These are phyloP conservation scores for Didymella lethalis DNA, from an alignment of 2,329 filamentous ascomycete species.

Conservation along the genomic window DNA sequence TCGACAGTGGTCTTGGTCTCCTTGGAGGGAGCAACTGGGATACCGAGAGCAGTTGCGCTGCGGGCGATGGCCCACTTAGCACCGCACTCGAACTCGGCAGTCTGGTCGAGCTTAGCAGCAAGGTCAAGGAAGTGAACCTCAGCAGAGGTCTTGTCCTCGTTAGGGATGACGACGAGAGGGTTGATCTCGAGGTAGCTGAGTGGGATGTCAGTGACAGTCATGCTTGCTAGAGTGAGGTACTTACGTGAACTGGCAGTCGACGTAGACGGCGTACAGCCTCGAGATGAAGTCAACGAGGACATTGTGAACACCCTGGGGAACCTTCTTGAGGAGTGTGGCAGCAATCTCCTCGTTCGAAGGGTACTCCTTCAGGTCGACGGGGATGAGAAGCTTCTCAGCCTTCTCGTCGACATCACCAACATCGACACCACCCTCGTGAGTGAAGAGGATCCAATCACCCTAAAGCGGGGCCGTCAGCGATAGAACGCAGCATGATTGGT, in stretches of 20 bases:
- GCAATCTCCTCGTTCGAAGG: constrained; percentile 97
- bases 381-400: constrained; percentile 97
- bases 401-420: constrained; percentile 99
- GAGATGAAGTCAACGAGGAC: constrained; percentile 99
- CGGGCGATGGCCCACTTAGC: constrained; percentile 98
- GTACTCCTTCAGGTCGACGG: constrained; percentile 92
- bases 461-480: constrained; percentile 56
- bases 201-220: constrained; percentile 24
- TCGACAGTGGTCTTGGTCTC: constrained; percentile 88
- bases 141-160: constrained; percentile 87
- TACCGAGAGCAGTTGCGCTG: constrained; percentile 85
- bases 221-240: constrained; percentile 22
- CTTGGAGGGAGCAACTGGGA: constrained; percentile 68
- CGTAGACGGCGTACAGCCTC: constrained; percentile 96
- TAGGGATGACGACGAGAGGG: constrained; percentile 96
- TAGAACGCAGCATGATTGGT: constrained; percentile 40
- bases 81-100: constrained; percentile 98
- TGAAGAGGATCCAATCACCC: constrained; percentile 99
- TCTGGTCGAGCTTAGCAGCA: constrained; percentile 98
- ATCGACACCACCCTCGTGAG: constrained; percentile 98
- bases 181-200: constrained; percentile 94
- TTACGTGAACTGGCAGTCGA: constrained; percentile 97
- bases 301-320: constrained; percentile 94
- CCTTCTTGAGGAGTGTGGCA: constrained; percentile 82
- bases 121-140: constrained; percentile 98